Conservation (phyloP, 2,329 filamentous ascomycete species). For the Alternaria panax region DNA sequence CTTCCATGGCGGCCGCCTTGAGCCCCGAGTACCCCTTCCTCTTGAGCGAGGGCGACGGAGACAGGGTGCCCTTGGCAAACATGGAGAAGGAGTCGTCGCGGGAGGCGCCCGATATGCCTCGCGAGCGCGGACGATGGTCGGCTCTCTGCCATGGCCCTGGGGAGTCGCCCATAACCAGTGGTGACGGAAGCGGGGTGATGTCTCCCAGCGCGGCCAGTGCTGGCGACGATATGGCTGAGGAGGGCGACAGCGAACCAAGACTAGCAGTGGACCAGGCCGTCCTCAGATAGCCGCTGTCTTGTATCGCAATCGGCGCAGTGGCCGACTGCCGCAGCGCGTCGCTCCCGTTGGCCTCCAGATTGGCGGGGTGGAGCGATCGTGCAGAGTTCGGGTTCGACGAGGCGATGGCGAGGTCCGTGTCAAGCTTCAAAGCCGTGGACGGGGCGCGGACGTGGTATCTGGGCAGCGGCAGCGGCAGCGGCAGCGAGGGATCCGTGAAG, state of each 20-base stretch:
- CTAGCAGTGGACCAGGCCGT: slow-evolving; percentile 54
- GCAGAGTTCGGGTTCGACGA: slow-evolving; percentile 25
- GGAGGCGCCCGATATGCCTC: slow-evolving; percentile 41
- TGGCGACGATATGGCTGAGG: slow-evolving; percentile 57
- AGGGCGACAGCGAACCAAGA: slow-evolving; percentile 56
- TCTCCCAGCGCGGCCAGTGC: slow-evolving; percentile 58
- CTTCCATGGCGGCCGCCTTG: slow-evolving; percentile 52
- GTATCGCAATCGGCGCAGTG: slow-evolving; percentile 50
- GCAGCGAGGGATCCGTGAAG: slow-evolving; percentile 15
- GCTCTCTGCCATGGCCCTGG: slow-evolving; percentile 53
- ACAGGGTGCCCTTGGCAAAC: slow-evolving; percentile 42
- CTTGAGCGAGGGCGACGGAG: slow-evolving; percentile 51
- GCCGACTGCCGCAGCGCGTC: slow-evolving; percentile 42
- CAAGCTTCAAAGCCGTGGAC: slow-evolving; percentile 34
- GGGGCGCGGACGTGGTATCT: slow-evolving; percentile 36
- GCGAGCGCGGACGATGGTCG: slow-evolving; percentile 44
- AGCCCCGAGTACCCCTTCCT: slow-evolving; percentile 58
- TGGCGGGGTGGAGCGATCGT: slow-evolving; percentile 35
- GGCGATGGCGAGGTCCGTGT: slow-evolving; percentile 45
- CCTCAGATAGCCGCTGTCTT: slow-evolving; percentile 46
- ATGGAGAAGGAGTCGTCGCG: slow-evolving; percentile 44
- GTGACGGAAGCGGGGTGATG: slow-evolving; percentile 61
- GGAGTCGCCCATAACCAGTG: slow-evolving; percentile 53
- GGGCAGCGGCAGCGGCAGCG: slow-evolving; percentile 14
- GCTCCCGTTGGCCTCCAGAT: slow-evolving; percentile 41